These are phyloP conservation scores for Annulohypoxylon maeteangense DNA, from an alignment of 495 filamentous ascomycete genomes.

Conservation along the genomic window DNA sequence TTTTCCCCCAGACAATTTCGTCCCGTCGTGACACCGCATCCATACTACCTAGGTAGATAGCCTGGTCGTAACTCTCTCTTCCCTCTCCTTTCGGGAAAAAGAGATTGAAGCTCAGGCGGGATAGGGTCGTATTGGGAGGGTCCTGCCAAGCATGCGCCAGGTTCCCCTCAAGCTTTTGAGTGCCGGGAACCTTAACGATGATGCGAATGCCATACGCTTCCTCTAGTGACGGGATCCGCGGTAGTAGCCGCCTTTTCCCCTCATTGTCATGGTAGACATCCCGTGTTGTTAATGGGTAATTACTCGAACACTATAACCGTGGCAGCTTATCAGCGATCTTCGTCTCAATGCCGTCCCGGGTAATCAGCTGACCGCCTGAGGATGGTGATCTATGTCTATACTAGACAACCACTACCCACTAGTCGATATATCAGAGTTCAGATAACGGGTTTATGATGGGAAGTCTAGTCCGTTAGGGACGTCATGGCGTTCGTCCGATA, in stretches of 20 bases:
- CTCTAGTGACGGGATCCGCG: constrained; percentile 10
- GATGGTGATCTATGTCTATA: neutral
- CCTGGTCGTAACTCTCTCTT: neutral
- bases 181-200: constrained; percentile 36
- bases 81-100: constrained; percentile 20
- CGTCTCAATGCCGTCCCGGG: neutral
- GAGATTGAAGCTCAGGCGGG: neutral
- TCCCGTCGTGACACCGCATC: constrained; percentile 20
- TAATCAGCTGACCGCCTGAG: neutral
- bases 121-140: neutral
- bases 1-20: constrained; percentile 8
- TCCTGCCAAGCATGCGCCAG: constrained; percentile 22
- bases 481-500: neutral
- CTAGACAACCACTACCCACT: neutral
- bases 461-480: neutral
- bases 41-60: neutral
- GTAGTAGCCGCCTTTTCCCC: constrained; percentile 16
- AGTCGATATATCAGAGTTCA: too few relatives aligned
- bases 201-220: constrained; percentile 17
- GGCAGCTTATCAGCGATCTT: neutral
- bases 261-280: neutral
- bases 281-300: neutral
- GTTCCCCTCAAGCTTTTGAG: constrained; percentile 25
- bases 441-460: neutral
- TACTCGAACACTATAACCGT: neutral